A percentile compares a stretch with the other conserved stretches of the same genome.
Evolutionary conservation across 2,329 filamentous ascomycete genomes (phyloP).

Genomic region (Diaporthe sp.): DNA sequence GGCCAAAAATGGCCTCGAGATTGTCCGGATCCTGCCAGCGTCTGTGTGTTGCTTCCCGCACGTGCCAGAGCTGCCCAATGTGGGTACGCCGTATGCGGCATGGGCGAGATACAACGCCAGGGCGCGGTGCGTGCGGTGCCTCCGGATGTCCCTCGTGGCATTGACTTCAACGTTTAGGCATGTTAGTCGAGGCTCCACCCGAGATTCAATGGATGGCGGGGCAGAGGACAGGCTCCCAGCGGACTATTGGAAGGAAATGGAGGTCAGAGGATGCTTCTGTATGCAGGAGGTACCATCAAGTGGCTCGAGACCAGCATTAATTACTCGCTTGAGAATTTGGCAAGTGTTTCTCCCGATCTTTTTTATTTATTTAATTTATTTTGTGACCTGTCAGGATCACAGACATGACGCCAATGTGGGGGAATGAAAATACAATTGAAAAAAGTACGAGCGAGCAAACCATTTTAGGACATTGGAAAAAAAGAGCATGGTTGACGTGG

Average conservation of each 20-base stretch:
- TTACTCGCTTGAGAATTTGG: conserved; percentile 4
- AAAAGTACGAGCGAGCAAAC: not conserved
- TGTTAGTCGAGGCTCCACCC: not conserved
- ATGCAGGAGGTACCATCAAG: not conserved
- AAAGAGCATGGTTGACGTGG: conserved; percentile 18
- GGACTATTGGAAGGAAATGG: not conserved
- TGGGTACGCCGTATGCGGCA: conserved; percentile 3
- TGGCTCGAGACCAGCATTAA: not conserved
- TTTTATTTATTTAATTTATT: not conserved
- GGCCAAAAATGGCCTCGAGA: not conserved
- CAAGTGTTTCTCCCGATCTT: not conserved
- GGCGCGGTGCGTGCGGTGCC: not conserved
- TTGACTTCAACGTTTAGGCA: conserved; percentile 1
- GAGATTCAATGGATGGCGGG: conserved; percentile 3
- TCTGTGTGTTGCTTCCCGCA: conserved; percentile 18
- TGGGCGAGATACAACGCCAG: not conserved
- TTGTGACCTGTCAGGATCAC: conserved; percentile 5
- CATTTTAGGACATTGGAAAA: not conserved
- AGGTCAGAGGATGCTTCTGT: not conserved
- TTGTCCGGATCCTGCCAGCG: conserved; percentile 1
- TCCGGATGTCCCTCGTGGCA: conserved; percentile 18
- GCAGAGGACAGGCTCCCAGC: not conserved
- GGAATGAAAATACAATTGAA: not conserved
- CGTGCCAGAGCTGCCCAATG: not conserved
- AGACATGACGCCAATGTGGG: conserved; percentile 12